These are phyloP conservation scores for Kodamaea anthophila DNA, from an alignment of 1,139 yeast genomes.

Conservation along the genomic window DNA sequence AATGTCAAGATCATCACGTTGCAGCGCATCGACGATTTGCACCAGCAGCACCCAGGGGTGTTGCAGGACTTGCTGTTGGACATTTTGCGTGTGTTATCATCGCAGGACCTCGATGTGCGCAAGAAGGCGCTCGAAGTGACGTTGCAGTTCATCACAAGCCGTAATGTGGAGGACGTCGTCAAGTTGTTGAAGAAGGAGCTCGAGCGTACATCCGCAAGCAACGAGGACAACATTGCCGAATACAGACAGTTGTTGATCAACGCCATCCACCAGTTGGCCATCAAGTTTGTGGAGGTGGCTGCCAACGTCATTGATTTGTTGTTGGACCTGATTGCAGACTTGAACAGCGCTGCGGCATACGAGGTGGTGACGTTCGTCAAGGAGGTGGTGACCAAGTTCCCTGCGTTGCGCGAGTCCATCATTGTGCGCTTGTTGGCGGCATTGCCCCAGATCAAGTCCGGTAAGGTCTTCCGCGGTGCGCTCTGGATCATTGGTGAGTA, in stretches of 20 bases:
- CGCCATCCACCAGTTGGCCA: constrained; percentile 86
- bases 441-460: constrained; percentile 68
- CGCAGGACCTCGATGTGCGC: constrained; percentile 90
- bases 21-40: constrained; percentile 76
- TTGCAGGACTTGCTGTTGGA: constrained; percentile 84
- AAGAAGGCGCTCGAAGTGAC: constrained; percentile 81
- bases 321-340: constrained; percentile 78
- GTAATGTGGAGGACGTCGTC: constrained; percentile 93
- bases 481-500: constrained; percentile 97
- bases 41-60: constrained; percentile 71
- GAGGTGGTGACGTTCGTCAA: constrained; percentile 87
- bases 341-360: constrained; percentile 79
- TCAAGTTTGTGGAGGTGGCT: constrained; percentile 85
- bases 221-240: constrained; percentile 74
- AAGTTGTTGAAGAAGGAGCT: constrained; percentile 88
- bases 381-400: constrained; percentile 91
- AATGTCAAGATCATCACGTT: constrained; percentile 89
- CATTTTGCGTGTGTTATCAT: constrained; percentile 73
- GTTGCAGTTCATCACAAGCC: constrained; percentile 69
- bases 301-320: constrained; percentile 84
- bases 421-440: constrained; percentile 58
- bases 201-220: constrained; percentile 57
- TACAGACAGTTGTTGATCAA: constrained; percentile 86
- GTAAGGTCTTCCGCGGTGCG: constrained; percentile 89
- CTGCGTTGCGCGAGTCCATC: constrained; percentile 66